Evolutionary conservation across 2,329 filamentous ascomycete genomes (phyloP), one percentile per base, ranked within the genome.

Genomic region (Alternaria sp.): DNA sequence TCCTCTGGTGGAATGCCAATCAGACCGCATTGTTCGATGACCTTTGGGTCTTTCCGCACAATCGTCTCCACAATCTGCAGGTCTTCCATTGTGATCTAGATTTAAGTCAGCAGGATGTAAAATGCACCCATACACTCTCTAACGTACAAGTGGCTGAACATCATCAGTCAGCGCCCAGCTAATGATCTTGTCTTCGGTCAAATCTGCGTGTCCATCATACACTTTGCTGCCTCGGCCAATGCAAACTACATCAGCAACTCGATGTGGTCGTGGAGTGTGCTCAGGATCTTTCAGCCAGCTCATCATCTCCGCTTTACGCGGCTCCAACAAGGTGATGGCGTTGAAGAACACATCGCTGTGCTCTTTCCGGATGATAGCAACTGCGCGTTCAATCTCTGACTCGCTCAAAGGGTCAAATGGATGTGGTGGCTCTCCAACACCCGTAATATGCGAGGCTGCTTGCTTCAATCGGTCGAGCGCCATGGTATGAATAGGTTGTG

Each of bases 1-100:
- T 97, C 92, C 70, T 92, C 86, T 60, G 86, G 86, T 12, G 92
- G 88, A 64, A 97, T 92, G 2, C 94, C 94, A 63, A 93, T 87
- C 63, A 97, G 87, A 7, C 87, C 87, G 75, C 94, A 97, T 80
- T 97, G 94, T 80, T 97, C 93, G 69, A 97, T 96, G 64, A 97
- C 93, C 73, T 91, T 92, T 14, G 92, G 88, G 75, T 97, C 93
- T 71, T 89, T 89, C 68, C 94, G 88, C 63, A 89, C 88, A 49
- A 94, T 82, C 60, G 87, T 85, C 81, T 97, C 94, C 1, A 97
- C 94, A 59, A 88, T 86, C 72, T 93, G 88, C 37, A 97, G 85
- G 78, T 97, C 94, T 76, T 97, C 94, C 88, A 96, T 93, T 0
- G 93, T 97, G 76, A 97, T 96, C 88, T 91, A 26, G 3, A 51